phyloP scores from a whole-genome alignment of 805 yeast species.

The Wickerhamiella sorbophila region DNA sequence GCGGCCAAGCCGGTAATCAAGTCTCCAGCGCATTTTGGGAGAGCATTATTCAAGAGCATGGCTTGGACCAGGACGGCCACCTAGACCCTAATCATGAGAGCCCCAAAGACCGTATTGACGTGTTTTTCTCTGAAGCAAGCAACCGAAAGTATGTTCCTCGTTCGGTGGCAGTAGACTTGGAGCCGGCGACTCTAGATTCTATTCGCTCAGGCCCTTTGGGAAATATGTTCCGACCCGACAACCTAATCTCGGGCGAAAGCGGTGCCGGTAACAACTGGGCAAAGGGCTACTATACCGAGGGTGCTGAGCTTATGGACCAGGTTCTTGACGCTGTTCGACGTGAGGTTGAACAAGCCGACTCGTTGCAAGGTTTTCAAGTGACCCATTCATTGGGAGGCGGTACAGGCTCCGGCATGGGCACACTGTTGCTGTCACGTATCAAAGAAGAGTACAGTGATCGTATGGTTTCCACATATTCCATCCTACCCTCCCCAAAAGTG shows the following conservation, averaged over 20 bases:
- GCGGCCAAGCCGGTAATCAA: conserved; percentile 34
- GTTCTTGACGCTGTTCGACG: conserved; percentile 85
- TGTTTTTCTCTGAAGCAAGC: conserved; percentile 68
- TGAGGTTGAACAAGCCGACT: conserved; percentile 89
- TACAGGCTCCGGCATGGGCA: conserved; percentile 97
- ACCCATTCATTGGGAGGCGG: conserved; percentile 81
- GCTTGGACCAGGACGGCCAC: conserved; percentile 23
- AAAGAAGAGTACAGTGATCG: conserved; percentile 91
- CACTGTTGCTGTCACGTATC: conserved; percentile 68
- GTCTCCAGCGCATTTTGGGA: conserved; percentile 29
- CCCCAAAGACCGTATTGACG: conserved; percentile 43
- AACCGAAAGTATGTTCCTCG: conserved; percentile 87
- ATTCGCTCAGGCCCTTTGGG: conserved; percentile 71
- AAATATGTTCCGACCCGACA: conserved; percentile 82
- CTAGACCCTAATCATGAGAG: conserved; percentile 12
- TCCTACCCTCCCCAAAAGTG: conserved; percentile 82
- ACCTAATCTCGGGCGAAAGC: conserved; percentile 76
- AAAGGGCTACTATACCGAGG: conserved; percentile 93
- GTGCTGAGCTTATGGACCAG: conserved; percentile 86
- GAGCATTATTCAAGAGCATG: conserved; percentile 26
- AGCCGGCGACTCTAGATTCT: conserved; percentile 85
- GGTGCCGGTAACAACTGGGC: conserved; percentile 98
- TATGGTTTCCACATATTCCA: conserved; percentile 96
- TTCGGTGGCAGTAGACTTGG: conserved; percentile 84
- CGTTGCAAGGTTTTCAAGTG: conserved; percentile 90